Evolutionary conservation across 2,329 filamentous ascomycete genomes (phyloP).

Genomic region (Ophiostoma australiae): DNA sequence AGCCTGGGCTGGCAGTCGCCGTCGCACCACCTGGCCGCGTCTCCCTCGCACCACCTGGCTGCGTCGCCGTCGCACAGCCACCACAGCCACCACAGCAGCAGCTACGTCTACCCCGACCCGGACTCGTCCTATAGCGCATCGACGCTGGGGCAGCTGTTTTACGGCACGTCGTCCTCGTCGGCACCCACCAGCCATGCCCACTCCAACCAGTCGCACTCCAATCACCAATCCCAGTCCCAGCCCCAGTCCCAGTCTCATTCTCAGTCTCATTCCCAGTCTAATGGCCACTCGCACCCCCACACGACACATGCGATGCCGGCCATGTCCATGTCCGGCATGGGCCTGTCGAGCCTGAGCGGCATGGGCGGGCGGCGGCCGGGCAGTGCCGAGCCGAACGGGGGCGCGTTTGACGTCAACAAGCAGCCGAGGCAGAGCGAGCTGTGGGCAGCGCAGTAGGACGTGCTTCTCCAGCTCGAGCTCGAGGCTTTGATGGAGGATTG

Average conservation of each 20-base stretch:
- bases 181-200: constrained; percentile 2
- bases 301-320: not conserved
- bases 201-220: not conserved
- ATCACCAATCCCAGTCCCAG: not conserved
- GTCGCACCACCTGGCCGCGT: constrained; percentile 54
- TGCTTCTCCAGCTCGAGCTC: not conserved
- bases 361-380: constrained; percentile 59
- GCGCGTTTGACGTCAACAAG: constrained; percentile 26
- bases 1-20: constrained; percentile 83
- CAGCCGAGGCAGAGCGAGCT: constrained; percentile 52
- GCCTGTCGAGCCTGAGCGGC: constrained; percentile 1
- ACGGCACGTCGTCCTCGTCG: constrained; percentile 39
- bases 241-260: too few relatives aligned
- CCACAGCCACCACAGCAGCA: constrained; percentile 11
- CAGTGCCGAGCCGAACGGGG: constrained; percentile 60
- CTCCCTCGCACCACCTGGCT: constrained; percentile 16
- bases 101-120: constrained; percentile 77
- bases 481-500: not conserved
- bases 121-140: constrained; percentile 60
- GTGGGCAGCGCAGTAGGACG: constrained; percentile 46
- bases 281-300: not conserved
- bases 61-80: constrained; percentile 23
- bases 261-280: too few relatives aligned
- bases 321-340: constrained; percentile 12
- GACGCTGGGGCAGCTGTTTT: constrained; percentile 65